A percentile compares a stretch with the other conserved stretches of the same genome.
Conservation (phyloP, 495 filamentous ascomycete species). For the Penicillium salamii region DNA sequence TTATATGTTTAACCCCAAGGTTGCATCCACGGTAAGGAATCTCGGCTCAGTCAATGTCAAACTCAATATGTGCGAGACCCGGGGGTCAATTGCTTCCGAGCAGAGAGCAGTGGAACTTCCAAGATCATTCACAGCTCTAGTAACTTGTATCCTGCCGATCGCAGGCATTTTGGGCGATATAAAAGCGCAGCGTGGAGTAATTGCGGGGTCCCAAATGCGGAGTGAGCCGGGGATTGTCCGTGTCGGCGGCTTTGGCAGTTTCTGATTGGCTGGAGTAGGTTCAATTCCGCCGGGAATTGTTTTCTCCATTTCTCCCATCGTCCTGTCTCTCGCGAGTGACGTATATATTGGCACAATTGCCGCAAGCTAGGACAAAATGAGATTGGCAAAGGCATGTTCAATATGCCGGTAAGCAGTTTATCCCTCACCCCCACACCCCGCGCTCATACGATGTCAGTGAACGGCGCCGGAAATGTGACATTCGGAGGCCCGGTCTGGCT, state of each 20-base stretch:
- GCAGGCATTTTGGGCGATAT: background rate
- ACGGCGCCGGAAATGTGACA: constrained; percentile 14
- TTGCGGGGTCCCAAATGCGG: constrained; percentile 2
- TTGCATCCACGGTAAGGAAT: background rate
- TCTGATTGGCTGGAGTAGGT: constrained; percentile 7
- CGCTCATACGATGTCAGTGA: constrained; percentile 3
- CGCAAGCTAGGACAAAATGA: constrained; percentile 5
- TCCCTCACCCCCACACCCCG: background rate
- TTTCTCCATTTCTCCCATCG: background rate
- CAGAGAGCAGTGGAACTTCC: background rate
- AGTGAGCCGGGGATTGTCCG: constrained; percentile 10
- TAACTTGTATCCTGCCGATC: background rate
- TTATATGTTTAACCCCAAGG: background rate
- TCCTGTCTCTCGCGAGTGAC: background rate
- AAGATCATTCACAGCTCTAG: background rate
- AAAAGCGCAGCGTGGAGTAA: background rate
- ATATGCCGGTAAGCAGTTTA: constrained; percentile 11
- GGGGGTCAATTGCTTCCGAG: background rate
- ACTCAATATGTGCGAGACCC: background rate
- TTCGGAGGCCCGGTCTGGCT: constrained; percentile 6
- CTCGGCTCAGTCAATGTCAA: background rate
- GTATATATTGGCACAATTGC: background rate
- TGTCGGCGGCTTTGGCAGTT: constrained; percentile 19
- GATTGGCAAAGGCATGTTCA: constrained; percentile 18
- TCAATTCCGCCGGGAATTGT: constrained; percentile 7